phyloP scores from a whole-genome alignment of 2,329 filamentous ascomycete genomes.

The Microcyclospora pomicola region DNA sequence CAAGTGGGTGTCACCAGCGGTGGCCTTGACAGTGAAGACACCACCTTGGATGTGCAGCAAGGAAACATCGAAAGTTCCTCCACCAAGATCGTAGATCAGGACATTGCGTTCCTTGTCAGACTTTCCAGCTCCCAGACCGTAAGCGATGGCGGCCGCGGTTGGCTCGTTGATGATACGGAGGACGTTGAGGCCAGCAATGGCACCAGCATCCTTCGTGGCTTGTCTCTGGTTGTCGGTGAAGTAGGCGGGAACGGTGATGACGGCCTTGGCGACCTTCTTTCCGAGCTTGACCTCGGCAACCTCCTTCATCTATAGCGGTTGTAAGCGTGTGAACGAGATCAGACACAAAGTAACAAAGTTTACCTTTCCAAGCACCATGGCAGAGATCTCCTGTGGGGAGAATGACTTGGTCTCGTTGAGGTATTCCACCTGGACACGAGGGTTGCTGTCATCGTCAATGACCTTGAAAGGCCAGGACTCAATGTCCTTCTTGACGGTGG shows the following conservation, averaged over 20 bases:
- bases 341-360: conserved; percentile 9
- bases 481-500: conserved; percentile 96
- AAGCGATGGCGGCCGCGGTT: conserved; percentile 93
- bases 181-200: conserved; percentile 92
- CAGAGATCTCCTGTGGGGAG: conserved; percentile 96
- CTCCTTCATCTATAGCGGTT: conserved; percentile 74
- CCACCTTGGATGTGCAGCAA: conserved; percentile 97
- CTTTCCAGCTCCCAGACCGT: conserved; percentile 53
- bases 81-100: conserved; percentile 98
- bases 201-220: conserved; percentile 97
- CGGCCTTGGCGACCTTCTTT: conserved; percentile 98
- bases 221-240: conserved; percentile 99
- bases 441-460: conserved; percentile 73
- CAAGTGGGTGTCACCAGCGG: conserved; percentile 91
- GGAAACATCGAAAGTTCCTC: conserved; percentile 99
- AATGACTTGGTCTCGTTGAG: conserved; percentile 89
- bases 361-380: conserved; percentile 98
- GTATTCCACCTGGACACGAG: conserved; percentile 90
- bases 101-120: conserved; percentile 97
- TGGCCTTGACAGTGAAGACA: conserved; percentile 98
- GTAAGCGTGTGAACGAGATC: background rate
- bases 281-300: conserved; percentile 96
- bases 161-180: conserved; percentile 99
- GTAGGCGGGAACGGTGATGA: conserved; percentile 97
- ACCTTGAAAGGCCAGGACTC: conserved; percentile 99